Conservation (phyloP, 2,329 filamentous ascomycete species). For the Fusarium odoratissimum region DNA sequence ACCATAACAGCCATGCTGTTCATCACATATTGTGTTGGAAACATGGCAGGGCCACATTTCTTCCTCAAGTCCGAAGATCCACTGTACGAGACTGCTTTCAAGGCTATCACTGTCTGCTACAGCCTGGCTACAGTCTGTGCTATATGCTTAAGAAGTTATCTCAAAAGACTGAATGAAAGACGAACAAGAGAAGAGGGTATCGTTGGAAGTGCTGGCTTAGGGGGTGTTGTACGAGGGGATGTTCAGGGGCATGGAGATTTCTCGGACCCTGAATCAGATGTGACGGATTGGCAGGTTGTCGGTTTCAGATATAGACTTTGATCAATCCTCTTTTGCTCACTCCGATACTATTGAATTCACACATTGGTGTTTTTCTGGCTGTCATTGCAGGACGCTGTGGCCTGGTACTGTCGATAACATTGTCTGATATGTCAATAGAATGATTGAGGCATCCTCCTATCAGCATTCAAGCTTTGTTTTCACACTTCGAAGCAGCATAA, state of each 20-base stretch:
- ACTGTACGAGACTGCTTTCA: constrained; percentile 64
- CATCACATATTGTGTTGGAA: constrained; percentile 66
- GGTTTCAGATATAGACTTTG: constrained; percentile 68
- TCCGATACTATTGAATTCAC: no score
- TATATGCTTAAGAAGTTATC: constrained; percentile 58
- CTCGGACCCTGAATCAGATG: constrained; percentile 59
- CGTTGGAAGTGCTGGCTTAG: constrained; percentile 56
- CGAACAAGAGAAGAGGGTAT: constrained; percentile 58
- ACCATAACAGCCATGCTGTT: constrained; percentile 68
- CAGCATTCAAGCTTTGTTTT: background rate
- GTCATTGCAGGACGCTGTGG: no score
- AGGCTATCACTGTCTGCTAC: constrained; percentile 68
- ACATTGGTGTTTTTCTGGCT: background rate
- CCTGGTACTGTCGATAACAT: background rate
- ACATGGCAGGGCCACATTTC: constrained; percentile 67
- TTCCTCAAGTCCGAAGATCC: constrained; percentile 63
- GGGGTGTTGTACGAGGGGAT: constrained; percentile 54
- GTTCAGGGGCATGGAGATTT: constrained; percentile 34
- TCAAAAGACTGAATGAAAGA: constrained; percentile 58
- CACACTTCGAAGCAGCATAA: background rate
- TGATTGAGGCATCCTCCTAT: no score
- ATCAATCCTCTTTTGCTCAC: background rate
- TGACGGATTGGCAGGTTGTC: constrained; percentile 69
- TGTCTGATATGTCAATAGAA: background rate
- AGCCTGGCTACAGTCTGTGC: constrained; percentile 59